Evolutionary conservation across 805 yeast genomes (phyloP).

Genomic region (Metschnikowia borealis): DNA sequence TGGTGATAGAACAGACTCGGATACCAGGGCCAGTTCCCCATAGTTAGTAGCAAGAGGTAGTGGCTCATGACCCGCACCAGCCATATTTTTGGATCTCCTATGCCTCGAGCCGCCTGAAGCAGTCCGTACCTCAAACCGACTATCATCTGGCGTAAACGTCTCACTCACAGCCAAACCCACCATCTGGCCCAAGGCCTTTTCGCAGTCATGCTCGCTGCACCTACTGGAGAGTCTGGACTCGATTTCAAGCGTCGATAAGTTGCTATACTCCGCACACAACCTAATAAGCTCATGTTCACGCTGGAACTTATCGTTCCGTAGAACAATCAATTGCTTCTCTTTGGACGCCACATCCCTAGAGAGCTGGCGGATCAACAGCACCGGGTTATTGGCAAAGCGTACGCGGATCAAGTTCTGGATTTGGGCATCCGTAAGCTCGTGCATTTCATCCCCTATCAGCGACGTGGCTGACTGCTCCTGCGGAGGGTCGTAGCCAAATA

Average conservation of each 20-base stretch:
- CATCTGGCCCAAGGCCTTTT: conserved; percentile 23
- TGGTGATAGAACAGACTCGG: not conserved
- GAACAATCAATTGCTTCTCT: conserved; percentile 42
- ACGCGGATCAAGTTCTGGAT: conserved; percentile 20
- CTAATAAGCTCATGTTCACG: conserved; percentile 32
- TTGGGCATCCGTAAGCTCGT: conserved; percentile 21
- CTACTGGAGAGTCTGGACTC: conserved; percentile 20
- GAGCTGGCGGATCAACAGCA: conserved; percentile 41
- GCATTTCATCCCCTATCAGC: conserved; percentile 15
- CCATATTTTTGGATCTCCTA: not conserved
- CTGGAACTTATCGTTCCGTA: conserved; percentile 29
- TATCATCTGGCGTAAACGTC: not conserved
- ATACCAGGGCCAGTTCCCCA: not conserved
- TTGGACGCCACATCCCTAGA: conserved; percentile 45
- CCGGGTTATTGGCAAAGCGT: conserved; percentile 26
- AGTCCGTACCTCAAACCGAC: not conserved
- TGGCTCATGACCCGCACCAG: not conserved
- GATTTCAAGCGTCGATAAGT: conserved; percentile 31
- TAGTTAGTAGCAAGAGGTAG: not conserved
- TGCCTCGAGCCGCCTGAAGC: not conserved
- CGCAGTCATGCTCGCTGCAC: conserved; percentile 8
- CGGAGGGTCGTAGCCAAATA: not conserved
- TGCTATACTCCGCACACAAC: conserved; percentile 34
- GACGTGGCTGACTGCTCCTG: not conserved
- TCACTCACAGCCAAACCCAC: conserved; percentile 24